phyloP scores from a whole-genome alignment of 371 early-diverging fungal genomes.

The Dichotomocladium elegans region DNA sequence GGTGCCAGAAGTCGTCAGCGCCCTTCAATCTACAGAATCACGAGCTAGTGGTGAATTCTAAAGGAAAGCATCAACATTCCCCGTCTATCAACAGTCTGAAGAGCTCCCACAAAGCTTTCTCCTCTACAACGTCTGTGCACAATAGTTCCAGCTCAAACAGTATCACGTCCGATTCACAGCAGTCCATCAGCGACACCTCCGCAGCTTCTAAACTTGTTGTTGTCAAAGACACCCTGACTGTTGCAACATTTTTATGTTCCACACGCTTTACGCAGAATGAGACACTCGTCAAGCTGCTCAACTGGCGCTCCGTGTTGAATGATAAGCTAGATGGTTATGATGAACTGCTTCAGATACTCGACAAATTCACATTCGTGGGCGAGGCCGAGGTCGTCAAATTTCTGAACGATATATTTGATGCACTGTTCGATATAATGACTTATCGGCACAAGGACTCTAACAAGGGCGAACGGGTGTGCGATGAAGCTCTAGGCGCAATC shows the following conservation, averaged over 20 bases:
- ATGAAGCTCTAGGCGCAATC: conserved; percentile 52
- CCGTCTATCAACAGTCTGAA: conserved; percentile 5
- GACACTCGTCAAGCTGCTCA: conserved; percentile 58
- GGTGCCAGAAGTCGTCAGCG: conserved; percentile 34
- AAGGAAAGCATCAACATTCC: conserved; percentile 1
- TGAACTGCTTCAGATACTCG: conserved; percentile 49
- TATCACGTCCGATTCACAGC: background rate
- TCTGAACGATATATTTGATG: conserved; percentile 60
- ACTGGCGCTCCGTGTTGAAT: conserved; percentile 49
- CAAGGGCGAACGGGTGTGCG: conserved; percentile 30
- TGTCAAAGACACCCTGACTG: conserved; percentile 48
- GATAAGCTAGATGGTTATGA: conserved; percentile 14
- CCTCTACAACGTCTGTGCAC: conserved; percentile 12
- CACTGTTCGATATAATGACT: conserved; percentile 58
- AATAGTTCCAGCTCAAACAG: conserved; percentile 3
- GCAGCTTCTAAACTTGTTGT: conserved; percentile 31
- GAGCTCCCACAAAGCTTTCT: conserved; percentile 6
- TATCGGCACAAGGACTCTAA: conserved; percentile 19
- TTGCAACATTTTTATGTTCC: conserved; percentile 60
- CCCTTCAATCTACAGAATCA: conserved; percentile 32
- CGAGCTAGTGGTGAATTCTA: background rate
- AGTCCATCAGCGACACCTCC: background rate
- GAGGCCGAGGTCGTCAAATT: conserved; percentile 74
- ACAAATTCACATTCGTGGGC: conserved; percentile 62
- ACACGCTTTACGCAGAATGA: conserved; percentile 66